Conservation (phyloP, 1,284 basidiomycete species). For the Mycena citricolor region DNA sequence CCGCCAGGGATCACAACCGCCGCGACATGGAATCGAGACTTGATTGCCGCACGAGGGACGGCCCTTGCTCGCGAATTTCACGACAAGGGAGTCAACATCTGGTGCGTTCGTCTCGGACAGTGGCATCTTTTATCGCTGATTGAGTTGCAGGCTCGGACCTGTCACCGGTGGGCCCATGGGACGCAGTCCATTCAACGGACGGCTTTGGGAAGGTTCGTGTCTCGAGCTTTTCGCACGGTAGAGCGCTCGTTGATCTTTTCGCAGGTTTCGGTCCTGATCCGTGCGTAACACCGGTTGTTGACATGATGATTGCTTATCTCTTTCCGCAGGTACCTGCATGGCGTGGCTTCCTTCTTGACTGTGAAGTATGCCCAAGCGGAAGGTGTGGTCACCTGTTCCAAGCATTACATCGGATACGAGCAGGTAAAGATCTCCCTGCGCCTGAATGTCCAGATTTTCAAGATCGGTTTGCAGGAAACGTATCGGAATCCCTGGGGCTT, state of each 20-base stretch:
- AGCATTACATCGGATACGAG: conserved; percentile 26
- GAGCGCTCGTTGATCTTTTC: neutral
- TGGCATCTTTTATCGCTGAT: too few relatives aligned
- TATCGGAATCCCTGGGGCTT: conserved; percentile 17
- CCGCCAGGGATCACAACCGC: conserved; percentile 39
- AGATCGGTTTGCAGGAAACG: conserved; percentile 15
- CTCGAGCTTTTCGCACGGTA: neutral
- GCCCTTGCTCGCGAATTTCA: conserved; percentile 62
- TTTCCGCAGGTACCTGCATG: conserved; percentile 39
- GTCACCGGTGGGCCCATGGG: conserved; percentile 30
- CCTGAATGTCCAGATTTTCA: too few relatives aligned
- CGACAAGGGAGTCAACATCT: conserved; percentile 58
- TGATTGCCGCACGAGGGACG: conserved; percentile 43
- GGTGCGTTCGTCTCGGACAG: conserved; percentile 5
- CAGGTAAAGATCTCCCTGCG: too few relatives aligned
- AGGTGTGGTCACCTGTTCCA: conserved; percentile 45
- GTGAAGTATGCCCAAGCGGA: conserved; percentile 45
- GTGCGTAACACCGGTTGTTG: too few relatives aligned
- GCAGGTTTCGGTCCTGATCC: conserved; percentile 16
- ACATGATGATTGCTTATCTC: too few relatives aligned
- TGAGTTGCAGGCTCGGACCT: conserved; percentile 12
- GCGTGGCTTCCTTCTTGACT: conserved; percentile 42
- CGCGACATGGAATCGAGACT: conserved; percentile 35
- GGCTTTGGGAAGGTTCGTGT: conserved; percentile 70
- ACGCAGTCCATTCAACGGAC: conserved; percentile 36